Evolutionary conservation across 2,329 filamentous ascomycete genomes (phyloP).

Genomic region (Penicillium sp.): DNA sequence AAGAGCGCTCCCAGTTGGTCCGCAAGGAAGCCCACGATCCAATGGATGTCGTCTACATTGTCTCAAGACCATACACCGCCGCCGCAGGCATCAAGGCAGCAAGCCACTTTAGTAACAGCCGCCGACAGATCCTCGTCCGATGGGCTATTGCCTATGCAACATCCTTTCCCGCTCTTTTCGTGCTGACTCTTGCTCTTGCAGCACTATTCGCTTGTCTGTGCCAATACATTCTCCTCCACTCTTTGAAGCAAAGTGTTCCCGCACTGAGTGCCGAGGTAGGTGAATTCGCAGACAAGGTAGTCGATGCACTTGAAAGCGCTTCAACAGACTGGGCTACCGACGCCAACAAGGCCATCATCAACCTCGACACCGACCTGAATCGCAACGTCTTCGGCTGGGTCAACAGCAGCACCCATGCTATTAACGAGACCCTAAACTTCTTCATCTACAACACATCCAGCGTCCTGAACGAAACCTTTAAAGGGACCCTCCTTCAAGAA

Average conservation of each 20-base stretch:
- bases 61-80: slow-evolving; percentile 75
- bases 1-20: slow-evolving; percentile 67
- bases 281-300: slow-evolving; percentile 75
- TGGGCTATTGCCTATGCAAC: slow-evolving; percentile 90
- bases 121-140: slow-evolving; percentile 69
- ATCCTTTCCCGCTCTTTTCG: slow-evolving; percentile 77
- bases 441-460: slow-evolving; percentile 77
- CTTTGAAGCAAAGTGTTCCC: slow-evolving; percentile 73
- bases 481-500: slow-evolving; percentile 73
- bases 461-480: slow-evolving; percentile 74
- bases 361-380: slow-evolving; percentile 72
- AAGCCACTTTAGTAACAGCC: slow-evolving; percentile 59
- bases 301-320: slow-evolving; percentile 67
- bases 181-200: slow-evolving; percentile 77
- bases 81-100: slow-evolving; percentile 69
- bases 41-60: slow-evolving; percentile 86
- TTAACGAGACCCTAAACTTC: slow-evolving; percentile 80
- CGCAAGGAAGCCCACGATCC: slow-evolving; percentile 67
- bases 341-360: slow-evolving; percentile 69
- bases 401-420: slow-evolving; percentile 72
- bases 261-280: slow-evolving; percentile 72
- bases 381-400: slow-evolving; percentile 83
- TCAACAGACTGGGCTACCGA: slow-evolving; percentile 74
- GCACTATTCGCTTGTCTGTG: slow-evolving; percentile 80
- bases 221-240: slow-evolving; percentile 73